Evolutionary conservation across 1,284 basidiomycete genomes (phyloP), one percentile per base, ranked within the genome.

Genomic region (Hypsizygus ulmarius): DNA sequence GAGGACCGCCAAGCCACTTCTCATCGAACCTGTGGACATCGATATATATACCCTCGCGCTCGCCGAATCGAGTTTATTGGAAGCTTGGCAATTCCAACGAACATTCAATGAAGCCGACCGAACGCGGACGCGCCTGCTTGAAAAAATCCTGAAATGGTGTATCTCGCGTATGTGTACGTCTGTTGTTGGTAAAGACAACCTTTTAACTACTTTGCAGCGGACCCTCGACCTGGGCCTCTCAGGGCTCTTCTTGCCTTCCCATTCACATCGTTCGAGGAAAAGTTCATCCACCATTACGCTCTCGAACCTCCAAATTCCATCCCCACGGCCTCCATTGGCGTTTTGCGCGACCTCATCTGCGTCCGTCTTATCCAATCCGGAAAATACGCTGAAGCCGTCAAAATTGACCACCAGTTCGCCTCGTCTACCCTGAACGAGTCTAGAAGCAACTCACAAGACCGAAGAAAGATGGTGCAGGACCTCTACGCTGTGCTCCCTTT

Each of bases 311-410:
- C 84, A 0, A 55, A 71, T 29, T 58, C 70, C 21, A 64, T 84
- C 18, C 64, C 79, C 0, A 51, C 71, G 0, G 52, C 69, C 0
- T 79, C 81, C 1, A 66, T 84, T 15, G 74, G 80, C 1, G 70
- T 82, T 9, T 66, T 93, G 0, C 90, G 92, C 63, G 87, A 93
- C 58, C 76, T 93, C n/a, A 75, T 91, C 27, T 90, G 84, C 47
- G 79, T 89, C 7, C 82, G 90, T 9, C 76, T 92, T 3, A 79
- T 93, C 27, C 87, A 91, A 59, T 75, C 75, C 5, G 90, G 90
- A 3, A 77, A 81, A 51, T 85, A 87, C 59, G 72, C 78, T 0
- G 80, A 83, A 27, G 87, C 87, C 1, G 77, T 93, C 53, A 84
- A 85, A 63, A 74, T 90, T 28, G 90, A 93, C 67, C 78, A 79